Base-by-base conservation (phyloP, 768 basidiomycete genomes). In the Suillus luteus region DNA sequence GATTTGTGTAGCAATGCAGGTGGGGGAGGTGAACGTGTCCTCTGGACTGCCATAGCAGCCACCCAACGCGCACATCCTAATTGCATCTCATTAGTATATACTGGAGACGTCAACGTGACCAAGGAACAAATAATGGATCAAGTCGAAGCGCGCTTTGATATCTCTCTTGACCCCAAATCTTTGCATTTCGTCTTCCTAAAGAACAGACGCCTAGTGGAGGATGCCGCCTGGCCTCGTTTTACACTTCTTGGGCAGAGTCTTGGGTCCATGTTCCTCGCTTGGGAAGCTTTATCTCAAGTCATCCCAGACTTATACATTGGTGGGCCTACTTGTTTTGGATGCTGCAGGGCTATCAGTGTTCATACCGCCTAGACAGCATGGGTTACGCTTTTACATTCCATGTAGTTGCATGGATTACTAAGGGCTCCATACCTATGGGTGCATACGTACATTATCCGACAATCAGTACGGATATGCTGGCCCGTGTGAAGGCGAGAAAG, bases 371-470 rank as follows among this genome's bases (percentile, higher is more conserved):
- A 97, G 96, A 99, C 73, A 94, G 95, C 0, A 99, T 99, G 96
- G 97, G 97, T 35, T 97, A 95, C 69, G 95, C 95, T 0, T 98
- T 98, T 72, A 93, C 94, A 2, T 95, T 93, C 74, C 93, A 90
- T 19, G 78, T 91, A 37, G 88, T 95, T 9, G 77, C 84, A 0
- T 76, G 86, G 59, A 70, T 96, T 2, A 75, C 75, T 22, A 67
- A 68, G 54, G 82, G 85, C 17, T 72, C 80, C 17, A 82, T 93
- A 46, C 88, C 92, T 2, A 83, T 96, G 27, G 95, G 91, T 10
- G 91, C 95, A 35, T 99, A 99, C 69, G 86, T 95, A 11, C 97
- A 99, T 75, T 99, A 97, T 72, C 97, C 97, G 1, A 97, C 93
- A 8, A 96, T 99, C 72, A 95, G 93, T 71, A 91, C 90, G 9